Evolutionary conservation across 768 basidiomycete genomes (phyloP), one percentile per base, ranked within the genome.

Genomic region (Rubroboletus satanas): DNA sequence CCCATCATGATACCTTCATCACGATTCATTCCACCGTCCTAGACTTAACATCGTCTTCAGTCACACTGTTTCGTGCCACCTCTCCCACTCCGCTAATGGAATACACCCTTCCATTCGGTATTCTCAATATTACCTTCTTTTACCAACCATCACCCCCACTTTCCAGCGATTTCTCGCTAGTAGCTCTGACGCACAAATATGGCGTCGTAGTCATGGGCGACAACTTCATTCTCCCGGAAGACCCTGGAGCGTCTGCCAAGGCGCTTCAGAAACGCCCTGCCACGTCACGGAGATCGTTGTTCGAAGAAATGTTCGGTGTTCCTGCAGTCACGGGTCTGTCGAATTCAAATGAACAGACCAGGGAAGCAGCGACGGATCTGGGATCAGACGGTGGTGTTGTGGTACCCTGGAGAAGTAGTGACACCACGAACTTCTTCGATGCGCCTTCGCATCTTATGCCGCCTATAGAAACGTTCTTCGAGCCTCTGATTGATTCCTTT

Each of bases 261-360:
- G 76, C 71, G 78, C 53, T 66, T 54, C 47, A 64, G 67, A 45
- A 65, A 63, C 21, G 55, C 55, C 36, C 65, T 64, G 52, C 63
- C 59, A 60, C 76, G 60, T 66, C 69, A 23, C 75, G 64, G 57
- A 74, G 77, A 54, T 88, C 90, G 8, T 74, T 97, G 7, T 92
- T 95, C 73, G 88, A 92, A 68, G 93, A 95, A 65, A 90, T 95
- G 65, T 97, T 96, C 65, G 94, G 94, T 37, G 75, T 81, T 55
- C 82, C 90, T 42, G 87, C 88, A 3, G 83, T 93, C 61, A 62
- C 64, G 7, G 66, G 73, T 32, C 56, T 65, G 33, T 58, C 68
- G 17, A 49, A 59, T n/a, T 55, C 67, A 33, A 45, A 58, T 12
- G 62, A 67, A 38, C 52, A 59, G 38, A 55, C 66, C 15, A 54